These are phyloP conservation scores for Beta lomatogona DNA, from an alignment of 179 eudicot species.

Conservation along the genomic window DNA sequence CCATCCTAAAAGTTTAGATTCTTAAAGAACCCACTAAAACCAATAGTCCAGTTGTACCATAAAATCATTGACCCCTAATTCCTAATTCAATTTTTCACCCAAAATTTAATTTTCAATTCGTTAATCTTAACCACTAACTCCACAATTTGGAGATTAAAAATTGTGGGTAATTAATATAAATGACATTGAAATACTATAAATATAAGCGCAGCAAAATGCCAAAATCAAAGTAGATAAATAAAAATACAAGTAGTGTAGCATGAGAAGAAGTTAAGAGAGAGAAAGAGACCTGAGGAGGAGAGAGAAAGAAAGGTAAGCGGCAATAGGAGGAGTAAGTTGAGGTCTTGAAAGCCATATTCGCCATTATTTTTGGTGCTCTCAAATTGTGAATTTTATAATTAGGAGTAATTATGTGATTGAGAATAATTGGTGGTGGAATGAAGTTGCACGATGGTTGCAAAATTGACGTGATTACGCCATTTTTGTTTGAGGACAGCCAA, in stretches of 20 bases:
- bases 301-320: constrained; percentile 50
- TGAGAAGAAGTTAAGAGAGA: not conserved
- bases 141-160: not conserved
- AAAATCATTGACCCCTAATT: not conserved
- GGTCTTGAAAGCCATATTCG: constrained; percentile 47
- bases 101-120: not conserved
- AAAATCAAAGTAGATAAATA: not conserved
- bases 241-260: not conserved
- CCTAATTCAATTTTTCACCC: not conserved
- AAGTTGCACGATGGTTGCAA: not conserved
- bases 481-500: not conserved
- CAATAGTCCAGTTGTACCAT: not conserved
- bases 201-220: not conserved
- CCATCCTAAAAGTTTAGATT: not conserved
- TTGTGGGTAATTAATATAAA: not conserved
- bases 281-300: constrained; percentile 47
- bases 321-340: constrained; percentile 42
- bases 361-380: constrained; percentile 11
- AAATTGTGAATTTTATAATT: not conserved
- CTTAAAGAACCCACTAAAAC: not conserved
- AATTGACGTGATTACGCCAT: constrained; percentile 8
- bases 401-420: not conserved
- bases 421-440: constrained; percentile 7
- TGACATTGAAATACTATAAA: not conserved
- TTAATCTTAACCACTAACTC: not conserved